Percentiles rank a stretch among this genome's conserved stretches.
Evolutionary conservation across 2,329 filamentous ascomycete genomes (phyloP).

Genomic region (Ceratocystis lukuohia): DNA sequence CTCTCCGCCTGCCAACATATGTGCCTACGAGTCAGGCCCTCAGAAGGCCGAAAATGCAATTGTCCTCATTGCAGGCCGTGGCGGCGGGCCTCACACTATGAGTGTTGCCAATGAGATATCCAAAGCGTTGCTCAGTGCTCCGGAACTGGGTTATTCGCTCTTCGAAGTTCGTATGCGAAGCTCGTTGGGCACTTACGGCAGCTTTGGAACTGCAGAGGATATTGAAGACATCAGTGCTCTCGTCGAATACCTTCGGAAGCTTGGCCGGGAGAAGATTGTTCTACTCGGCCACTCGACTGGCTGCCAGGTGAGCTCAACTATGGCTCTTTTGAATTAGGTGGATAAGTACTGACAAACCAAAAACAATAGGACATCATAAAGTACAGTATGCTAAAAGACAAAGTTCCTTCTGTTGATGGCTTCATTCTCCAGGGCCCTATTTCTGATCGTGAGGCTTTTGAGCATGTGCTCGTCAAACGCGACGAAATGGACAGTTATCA

Average conservation of each 20-base stretch:
- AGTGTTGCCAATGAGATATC: slow-evolving; percentile 41
- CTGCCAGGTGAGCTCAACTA: slow-evolving; percentile 33
- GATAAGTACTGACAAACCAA: not conserved
- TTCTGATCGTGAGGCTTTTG: slow-evolving; percentile 57
- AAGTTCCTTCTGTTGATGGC: slow-evolving; percentile 49
- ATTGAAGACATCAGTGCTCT: slow-evolving; percentile 40
- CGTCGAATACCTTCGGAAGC: slow-evolving; percentile 39
- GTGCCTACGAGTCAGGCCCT: slow-evolving; percentile 37
- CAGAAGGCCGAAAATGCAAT: slow-evolving; percentile 41
- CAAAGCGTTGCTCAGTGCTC: slow-evolving; percentile 29
- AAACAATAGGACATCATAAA: slow-evolving; percentile 40
- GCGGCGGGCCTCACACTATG: slow-evolving; percentile 54
- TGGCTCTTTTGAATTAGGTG: not conserved
- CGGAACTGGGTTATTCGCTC: slow-evolving; percentile 36
- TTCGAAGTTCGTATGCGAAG: slow-evolving; percentile 45
- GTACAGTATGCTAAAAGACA: slow-evolving; percentile 34
- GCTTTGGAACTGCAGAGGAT: slow-evolving; percentile 37
- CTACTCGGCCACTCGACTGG: slow-evolving; percentile 47
- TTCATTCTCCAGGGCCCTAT: slow-evolving; percentile 70
- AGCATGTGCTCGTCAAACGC: slow-evolving; percentile 28
- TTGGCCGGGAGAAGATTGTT: slow-evolving; percentile 39
- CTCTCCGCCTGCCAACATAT: slow-evolving; percentile 30
- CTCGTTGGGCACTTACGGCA: slow-evolving; percentile 41
- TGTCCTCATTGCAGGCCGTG: slow-evolving; percentile 57
- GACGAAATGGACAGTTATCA: slow-evolving; percentile 30